Evolutionary conservation across 1,284 basidiomycete genomes (phyloP), one percentile per base, ranked within the genome.

Genomic region (Sporisorium reilianum): DNA sequence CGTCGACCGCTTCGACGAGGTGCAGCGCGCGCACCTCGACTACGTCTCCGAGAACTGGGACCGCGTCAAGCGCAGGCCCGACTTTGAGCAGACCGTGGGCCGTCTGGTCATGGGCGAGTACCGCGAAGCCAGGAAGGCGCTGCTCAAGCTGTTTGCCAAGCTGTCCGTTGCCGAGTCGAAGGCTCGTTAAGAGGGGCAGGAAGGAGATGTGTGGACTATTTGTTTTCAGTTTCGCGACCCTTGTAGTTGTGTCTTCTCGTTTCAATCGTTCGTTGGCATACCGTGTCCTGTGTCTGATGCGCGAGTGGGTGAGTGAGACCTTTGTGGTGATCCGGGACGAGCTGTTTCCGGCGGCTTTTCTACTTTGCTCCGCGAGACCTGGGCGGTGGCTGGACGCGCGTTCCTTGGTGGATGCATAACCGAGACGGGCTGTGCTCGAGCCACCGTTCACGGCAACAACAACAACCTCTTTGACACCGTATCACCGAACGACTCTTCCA

Each of bases 81-180:
- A 79, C 59, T 79, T 79, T 57, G 64, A 64, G 38, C 63, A 63
- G n/a, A 77, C 67, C 20, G 71, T 79, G 22, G 61, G 51, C 28
- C 62, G 65, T 14, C 60, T 79, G 11, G 77, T 76, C 26, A 61
- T 62, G 28, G 77, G 77, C 25, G 67, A 73, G 45, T 79, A 77
- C 41, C 67, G 66, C 22, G 64, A 71, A 40, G 68, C 77, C 14
- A 73, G 71, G 40, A 68, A 65, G 64, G 72, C 74, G 11, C 55
- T 79, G 26, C 66, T 79, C 51, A 70, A 75, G 56, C 75, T 79
- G 40, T 79, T 79, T 46, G 73, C 75, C 48, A 79, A 77, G 65
- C 56, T 79, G 25, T 62, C 59, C 6, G 64, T 72, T 20, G 54
- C 59, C 4, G 26, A 30, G 5, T 30, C 28, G 16, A 7, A 18